These are phyloP conservation scores for Dryas octopetala DNA, from an alignment of 306 rosid species.

Conservation along the genomic window DNA sequence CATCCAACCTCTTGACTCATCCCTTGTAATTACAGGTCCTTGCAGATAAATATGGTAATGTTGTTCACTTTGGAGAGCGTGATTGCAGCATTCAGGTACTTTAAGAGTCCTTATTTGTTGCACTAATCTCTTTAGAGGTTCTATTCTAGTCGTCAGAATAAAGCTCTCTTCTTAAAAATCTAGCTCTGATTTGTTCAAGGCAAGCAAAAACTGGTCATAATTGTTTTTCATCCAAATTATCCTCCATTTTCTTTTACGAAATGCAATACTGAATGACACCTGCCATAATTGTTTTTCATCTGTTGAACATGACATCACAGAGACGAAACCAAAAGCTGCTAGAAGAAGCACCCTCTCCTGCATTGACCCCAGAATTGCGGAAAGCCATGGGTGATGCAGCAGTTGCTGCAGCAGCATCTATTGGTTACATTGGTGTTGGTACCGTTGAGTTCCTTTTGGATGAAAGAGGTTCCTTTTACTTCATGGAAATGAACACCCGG, in stretches of 20 bases:
- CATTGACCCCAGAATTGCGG: conserved; percentile 86
- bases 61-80: conserved; percentile 98
- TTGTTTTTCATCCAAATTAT: not conserved
- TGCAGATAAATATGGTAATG: conserved; percentile 89
- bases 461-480: conserved; percentile 97
- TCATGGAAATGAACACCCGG: conserved; percentile 99
- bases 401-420: conserved; percentile 96
- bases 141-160: conserved; percentile 20
- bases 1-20: not conserved
- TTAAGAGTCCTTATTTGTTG: conserved; percentile 14
- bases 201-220: not conserved
- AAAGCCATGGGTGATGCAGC: conserved; percentile 99
- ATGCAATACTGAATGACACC: conserved; percentile 2
- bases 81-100: conserved; percentile 98
- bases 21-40: conserved; percentile 66
- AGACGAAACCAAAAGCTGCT: conserved; percentile 94
- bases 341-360: conserved; percentile 99
- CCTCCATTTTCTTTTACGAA: not conserved
- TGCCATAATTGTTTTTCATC: not conserved
- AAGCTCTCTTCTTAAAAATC: conserved; percentile 8
- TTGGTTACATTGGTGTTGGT: conserved; percentile 96
- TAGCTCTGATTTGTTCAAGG: conserved; percentile 14
- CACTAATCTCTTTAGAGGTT: conserved; percentile 7
- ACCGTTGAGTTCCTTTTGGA: conserved; percentile 96
- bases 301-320: conserved; percentile 34